Evolutionary conservation across 441 rosid species (phyloP).

Genomic region (Hura crepitans): DNA sequence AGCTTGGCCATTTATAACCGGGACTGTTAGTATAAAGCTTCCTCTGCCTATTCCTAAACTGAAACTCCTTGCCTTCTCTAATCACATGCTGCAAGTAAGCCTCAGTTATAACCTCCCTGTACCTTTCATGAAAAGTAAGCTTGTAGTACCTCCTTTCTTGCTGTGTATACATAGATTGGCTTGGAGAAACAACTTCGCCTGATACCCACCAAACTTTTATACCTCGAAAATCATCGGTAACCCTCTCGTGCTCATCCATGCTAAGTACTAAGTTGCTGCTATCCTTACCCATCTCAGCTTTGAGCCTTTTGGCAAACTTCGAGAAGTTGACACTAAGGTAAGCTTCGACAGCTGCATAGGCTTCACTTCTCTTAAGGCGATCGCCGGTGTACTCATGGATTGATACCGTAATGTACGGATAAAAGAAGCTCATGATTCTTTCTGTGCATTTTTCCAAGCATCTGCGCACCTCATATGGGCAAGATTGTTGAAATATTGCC

Average conservation of each 20-base stretch:
- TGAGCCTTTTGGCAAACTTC: conserved; percentile 44
- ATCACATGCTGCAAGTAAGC: conserved; percentile 51
- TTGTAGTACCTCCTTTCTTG: conserved; percentile 47
- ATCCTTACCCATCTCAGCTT: conserved; percentile 56
- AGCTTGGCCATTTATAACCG: conserved; percentile 41
- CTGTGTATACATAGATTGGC: conserved; percentile 39
- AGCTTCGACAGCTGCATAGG: conserved; percentile 53
- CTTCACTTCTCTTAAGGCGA: conserved; percentile 53
- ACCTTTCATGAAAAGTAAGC: conserved; percentile 53
- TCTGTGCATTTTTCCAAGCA: conserved; percentile 37
- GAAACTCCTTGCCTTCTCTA: conserved; percentile 52
- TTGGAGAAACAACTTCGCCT: conserved; percentile 31
- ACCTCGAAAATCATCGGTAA: conserved; percentile 45
- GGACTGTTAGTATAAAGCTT: conserved; percentile 62
- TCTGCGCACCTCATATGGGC: conserved; percentile 48
- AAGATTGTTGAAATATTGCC: conserved; percentile 48
- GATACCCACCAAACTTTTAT: conserved; percentile 53
- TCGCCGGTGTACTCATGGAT: conserved; percentile 52
- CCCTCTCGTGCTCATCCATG: conserved; percentile 60
- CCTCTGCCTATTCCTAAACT: conserved; percentile 45
- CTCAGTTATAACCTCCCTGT: conserved; percentile 49
- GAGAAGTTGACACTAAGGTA: conserved; percentile 45
- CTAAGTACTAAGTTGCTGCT: conserved; percentile 44
- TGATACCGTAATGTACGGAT: conserved; percentile 51
- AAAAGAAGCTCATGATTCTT: conserved; percentile 30